A percentile compares a stretch with the other conserved stretches of the same genome.
These are phyloP conservation scores for Ceratopteris richardii DNA, from an alignment of 75 land plant genomes.

Conservation along the genomic window DNA sequence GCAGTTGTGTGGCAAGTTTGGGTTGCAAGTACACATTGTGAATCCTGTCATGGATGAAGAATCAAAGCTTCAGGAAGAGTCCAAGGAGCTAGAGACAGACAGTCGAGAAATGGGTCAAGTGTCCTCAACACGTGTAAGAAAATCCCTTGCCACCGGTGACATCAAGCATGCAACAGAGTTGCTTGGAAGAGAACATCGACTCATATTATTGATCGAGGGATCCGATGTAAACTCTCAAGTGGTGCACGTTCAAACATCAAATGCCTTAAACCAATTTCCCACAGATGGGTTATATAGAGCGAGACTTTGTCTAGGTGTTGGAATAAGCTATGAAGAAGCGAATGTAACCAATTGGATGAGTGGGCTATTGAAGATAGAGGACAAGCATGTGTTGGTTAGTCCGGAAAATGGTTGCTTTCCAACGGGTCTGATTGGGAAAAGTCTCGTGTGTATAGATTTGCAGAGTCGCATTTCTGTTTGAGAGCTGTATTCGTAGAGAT, in stretches of 20 bases:
- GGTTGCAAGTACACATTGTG: constrained; percentile 60
- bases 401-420: too few species aligned
- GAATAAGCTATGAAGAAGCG: too few species aligned
- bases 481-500: too few species aligned
- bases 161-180: constrained; percentile 64
- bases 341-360: too few species aligned
- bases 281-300: constrained; percentile 47
- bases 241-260: constrained; percentile 31
- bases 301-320: neutral
- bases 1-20: constrained; percentile 66
- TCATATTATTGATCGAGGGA: constrained; percentile 30
- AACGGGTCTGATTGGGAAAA: too few species aligned
- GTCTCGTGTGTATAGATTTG: too few species aligned
- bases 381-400: too few species aligned
- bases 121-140: constrained; percentile 86
- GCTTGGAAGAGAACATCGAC: constrained; percentile 75
- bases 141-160: constrained; percentile 72
- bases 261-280: constrained; percentile 61
- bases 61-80: constrained; percentile 11
- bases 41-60: constrained; percentile 74
- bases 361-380: too few species aligned
- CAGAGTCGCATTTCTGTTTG: too few species aligned
- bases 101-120: constrained; percentile 79
- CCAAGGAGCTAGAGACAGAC: constrained; percentile 6
- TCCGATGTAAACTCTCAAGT: constrained; percentile 8